Evolutionary conservation across 352 stramenopile genomes (phyloP), one percentile per base, ranked within the genome.

Genomic region (Phytophthora vignae): DNA sequence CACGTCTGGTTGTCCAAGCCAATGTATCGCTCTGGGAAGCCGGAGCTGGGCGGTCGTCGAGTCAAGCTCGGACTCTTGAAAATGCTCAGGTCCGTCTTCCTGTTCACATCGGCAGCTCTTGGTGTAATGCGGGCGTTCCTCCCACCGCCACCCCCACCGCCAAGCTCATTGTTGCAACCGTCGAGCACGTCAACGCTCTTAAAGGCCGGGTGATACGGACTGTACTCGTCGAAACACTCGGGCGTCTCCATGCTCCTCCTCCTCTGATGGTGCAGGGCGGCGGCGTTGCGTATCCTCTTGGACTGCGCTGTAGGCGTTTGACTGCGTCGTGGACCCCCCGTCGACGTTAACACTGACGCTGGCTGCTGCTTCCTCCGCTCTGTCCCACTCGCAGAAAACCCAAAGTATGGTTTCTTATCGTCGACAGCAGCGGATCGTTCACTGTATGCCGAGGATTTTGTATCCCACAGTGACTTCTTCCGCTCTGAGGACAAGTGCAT

Each of bases 221-320:
- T 93, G 78, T 95, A 91, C 36, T 93, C 77, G 57, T 94, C 88
- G 65, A 95, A 95, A 56, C 86, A 94, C 55, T 92, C 79, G 36
- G 82, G 74, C 0, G 46, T 73, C 25, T 79, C 72, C 3, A 63
- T 38, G 14, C 54, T 64, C 36, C 21, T 68, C 14, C 44, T 58
- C 49, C 72, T 27, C 21, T 64, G 55, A 10, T 55, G 19, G 14
- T 75, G 66, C 48, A 67, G 44, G 4, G 25, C 21, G 2, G 50
- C 21, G 10, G 38, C 48, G n/a, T 50, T 65, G 17, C 40, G 33
- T 52, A 64, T 61, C 33, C 44, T 73, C 25, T 73, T 73, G 15
- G 61, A 69, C 14, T 73, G 60, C 15, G 56, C 55, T 6, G 52
- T 62, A 29, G 55, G 55, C 17, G 67, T 64, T 56, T 54, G 59